phyloP scores from a whole-genome alignment of 768 basidiomycete genomes.

The Boletus subcaerulescens region DNA sequence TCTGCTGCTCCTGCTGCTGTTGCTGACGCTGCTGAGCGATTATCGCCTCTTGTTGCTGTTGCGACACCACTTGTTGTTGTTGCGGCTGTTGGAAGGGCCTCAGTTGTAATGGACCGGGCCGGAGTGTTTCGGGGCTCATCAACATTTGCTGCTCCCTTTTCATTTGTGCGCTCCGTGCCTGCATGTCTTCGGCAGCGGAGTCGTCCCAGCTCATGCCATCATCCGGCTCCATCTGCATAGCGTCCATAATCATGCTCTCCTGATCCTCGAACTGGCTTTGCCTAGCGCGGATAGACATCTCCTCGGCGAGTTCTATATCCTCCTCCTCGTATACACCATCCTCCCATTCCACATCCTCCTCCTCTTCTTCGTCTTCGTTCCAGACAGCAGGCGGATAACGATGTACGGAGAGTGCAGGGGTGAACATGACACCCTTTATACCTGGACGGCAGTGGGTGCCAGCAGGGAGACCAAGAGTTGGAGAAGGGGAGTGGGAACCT shows the following conservation, averaged over 20 bases:
- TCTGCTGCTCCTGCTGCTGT: slow-evolving; percentile 34
- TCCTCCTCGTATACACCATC: slow-evolving; percentile 69
- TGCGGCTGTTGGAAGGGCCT: slow-evolving; percentile 14
- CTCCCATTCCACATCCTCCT: slow-evolving; percentile 54
- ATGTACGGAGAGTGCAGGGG: slow-evolving; percentile 59
- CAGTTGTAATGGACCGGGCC: slow-evolving; percentile 33
- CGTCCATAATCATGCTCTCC: slow-evolving; percentile 29
- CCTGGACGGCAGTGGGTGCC: slow-evolving; percentile 22
- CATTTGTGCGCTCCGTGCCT: slow-evolving; percentile 31
- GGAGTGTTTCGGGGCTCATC: slow-evolving; percentile 35
- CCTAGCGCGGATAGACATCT: slow-evolving; percentile 44
- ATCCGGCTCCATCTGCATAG: slow-evolving; percentile 59
- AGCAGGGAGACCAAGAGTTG: slow-evolving; percentile 38
- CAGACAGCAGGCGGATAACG: slow-evolving; percentile 82
- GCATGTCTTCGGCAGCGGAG: slow-evolving; percentile 51
- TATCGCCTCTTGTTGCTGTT: slow-evolving; percentile 27
- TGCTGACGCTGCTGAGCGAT: slow-evolving; percentile 35
- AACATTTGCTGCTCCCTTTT: slow-evolving; percentile 21
- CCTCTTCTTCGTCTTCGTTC: slow-evolving; percentile 70
- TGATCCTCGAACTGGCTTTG: slow-evolving; percentile 36
- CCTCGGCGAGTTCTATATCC: slow-evolving; percentile 58
- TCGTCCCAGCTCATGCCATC: slow-evolving; percentile 92
- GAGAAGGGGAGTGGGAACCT: slow-evolving; percentile 49
- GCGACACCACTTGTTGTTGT: slow-evolving; percentile 3
- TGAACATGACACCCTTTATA: slow-evolving; percentile 67